These are phyloP conservation scores for Amanita subjunquillea DNA, from an alignment of 768 basidiomycete species.

Conservation along the genomic window DNA sequence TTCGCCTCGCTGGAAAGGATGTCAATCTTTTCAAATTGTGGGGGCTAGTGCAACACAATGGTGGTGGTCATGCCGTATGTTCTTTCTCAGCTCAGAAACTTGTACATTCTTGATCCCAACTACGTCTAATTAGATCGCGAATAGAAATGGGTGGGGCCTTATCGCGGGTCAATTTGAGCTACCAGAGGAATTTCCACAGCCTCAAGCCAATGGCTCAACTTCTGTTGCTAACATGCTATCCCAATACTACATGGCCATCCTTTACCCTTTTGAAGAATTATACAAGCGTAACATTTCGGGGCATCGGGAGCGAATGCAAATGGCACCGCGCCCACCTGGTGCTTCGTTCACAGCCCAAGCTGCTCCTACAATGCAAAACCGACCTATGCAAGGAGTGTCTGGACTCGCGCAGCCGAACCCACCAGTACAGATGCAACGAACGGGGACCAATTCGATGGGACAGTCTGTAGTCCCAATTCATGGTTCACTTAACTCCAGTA, in stretches of 20 bases:
- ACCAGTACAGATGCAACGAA: slow-evolving; percentile 18
- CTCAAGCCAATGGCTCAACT: slow-evolving; percentile 35
- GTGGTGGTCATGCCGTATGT: slow-evolving; percentile 55
- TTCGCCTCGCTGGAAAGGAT: slow-evolving; percentile 66
- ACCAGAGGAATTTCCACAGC: slow-evolving; percentile 41
- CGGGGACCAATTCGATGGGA: slow-evolving; percentile 14
- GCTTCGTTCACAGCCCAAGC: slow-evolving; percentile 17
- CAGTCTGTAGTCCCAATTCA: slow-evolving; percentile 4
- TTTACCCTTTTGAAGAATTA: slow-evolving; percentile 64
- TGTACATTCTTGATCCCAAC: slow-evolving; percentile 10
- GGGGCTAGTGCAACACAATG: slow-evolving; percentile 45
- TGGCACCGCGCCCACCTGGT: slow-evolving; percentile 27
- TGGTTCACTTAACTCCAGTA: slow-evolving; percentile 11
- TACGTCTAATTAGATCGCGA: slow-evolving; percentile 27
- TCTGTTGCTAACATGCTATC: slow-evolving; percentile 41
- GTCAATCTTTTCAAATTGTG: slow-evolving; percentile 71
- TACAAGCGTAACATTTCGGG: slow-evolving; percentile 56
- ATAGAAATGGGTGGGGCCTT: slow-evolving; percentile 45
- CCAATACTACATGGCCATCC: slow-evolving; percentile 50
- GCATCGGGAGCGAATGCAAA: slow-evolving; percentile 44
- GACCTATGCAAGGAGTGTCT: slow-evolving; percentile 13
- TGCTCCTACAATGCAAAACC: slow-evolving; percentile 13
- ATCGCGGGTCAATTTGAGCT: slow-evolving; percentile 49
- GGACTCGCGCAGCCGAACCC: slow-evolving; percentile 2
- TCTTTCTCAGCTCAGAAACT: slow-evolving; percentile 1